A percentile compares a stretch with the other conserved stretches of the same genome.
Evolutionary conservation across 2,329 filamentous ascomycete species (phyloP).

Genomic region (Xylaria sp.): DNA sequence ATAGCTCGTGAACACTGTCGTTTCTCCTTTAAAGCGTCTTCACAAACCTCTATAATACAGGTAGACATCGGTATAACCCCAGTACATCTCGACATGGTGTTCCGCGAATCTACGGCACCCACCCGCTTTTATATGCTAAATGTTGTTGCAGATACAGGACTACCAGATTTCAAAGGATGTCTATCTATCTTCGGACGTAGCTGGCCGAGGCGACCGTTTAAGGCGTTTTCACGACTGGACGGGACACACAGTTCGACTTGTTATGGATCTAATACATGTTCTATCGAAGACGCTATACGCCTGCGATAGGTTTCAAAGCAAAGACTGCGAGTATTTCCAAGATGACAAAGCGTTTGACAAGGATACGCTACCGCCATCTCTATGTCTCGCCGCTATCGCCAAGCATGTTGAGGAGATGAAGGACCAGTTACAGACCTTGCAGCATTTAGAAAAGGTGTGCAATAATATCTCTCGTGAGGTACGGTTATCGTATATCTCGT

Average conservation of each 20-base stretch:
- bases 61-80: not conserved
- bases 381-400: conserved; percentile 21
- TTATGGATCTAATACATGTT: conserved; percentile 25
- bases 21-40: not conserved
- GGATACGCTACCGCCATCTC: conserved; percentile 1
- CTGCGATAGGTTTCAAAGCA: conserved; percentile 21
- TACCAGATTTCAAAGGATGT: conserved; percentile 26
- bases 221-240: conserved; percentile 31
- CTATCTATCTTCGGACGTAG: conserved; percentile 24
- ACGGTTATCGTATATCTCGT: not conserved
- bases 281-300: conserved; percentile 22
- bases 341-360: conserved; percentile 13
- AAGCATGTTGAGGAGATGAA: conserved; percentile 33
- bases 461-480: conserved; percentile 32
- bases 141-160: conserved; percentile 22
- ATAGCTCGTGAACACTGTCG: not conserved
- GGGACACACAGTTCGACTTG: conserved; percentile 21
- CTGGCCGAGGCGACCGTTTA: conserved; percentile 24
- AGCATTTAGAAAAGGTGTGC: conserved; percentile 28
- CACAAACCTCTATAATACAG: not conserved
- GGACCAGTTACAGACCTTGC: conserved; percentile 14
- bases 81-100: not conserved
- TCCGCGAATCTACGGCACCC: not conserved
- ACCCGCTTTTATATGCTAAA: not conserved
- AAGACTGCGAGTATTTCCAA: conserved; percentile 25